Percentiles rank a stretch among this genome's conserved stretches.
Evolutionary conservation across 495 filamentous ascomycete species (phyloP).

Genomic region (Xylaria acuta): DNA sequence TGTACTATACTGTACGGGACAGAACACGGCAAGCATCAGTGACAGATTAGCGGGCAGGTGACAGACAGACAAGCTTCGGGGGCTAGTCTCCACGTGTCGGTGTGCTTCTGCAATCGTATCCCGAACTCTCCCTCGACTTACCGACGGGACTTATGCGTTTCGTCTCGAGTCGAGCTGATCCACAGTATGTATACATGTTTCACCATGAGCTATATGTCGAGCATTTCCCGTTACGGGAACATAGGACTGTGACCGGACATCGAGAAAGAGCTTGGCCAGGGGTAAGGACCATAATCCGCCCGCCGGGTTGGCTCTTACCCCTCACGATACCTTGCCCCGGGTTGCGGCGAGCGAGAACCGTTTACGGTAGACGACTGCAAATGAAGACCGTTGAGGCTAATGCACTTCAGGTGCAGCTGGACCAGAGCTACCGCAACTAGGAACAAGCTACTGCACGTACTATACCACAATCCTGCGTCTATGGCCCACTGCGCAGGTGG

Average conservation of each 20-base stretch:
- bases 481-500: background rate
- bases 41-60: background rate
- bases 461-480: background rate
- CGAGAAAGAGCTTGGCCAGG: background rate
- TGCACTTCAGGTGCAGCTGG: background rate
- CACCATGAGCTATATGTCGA: background rate
- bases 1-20: too few species aligned
- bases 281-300: background rate
- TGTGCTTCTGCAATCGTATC: background rate
- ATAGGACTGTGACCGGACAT: background rate
- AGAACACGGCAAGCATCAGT: background rate
- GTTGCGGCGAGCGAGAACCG: background rate
- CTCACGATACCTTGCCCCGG: background rate
- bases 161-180: background rate
- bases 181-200: background rate
- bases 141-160: too few species aligned
- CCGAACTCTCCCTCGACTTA: background rate
- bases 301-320: background rate
- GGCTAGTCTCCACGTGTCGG: background rate
- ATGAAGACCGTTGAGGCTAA: background rate
- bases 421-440: background rate
- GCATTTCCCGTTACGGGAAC: constrained; percentile 12
- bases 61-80: background rate
- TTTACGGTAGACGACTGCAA: background rate
- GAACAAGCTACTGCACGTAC: background rate